These are phyloP conservation scores for Quercus berberidifolia DNA, from an alignment of 306 rosid genomes.

Conservation along the genomic window DNA sequence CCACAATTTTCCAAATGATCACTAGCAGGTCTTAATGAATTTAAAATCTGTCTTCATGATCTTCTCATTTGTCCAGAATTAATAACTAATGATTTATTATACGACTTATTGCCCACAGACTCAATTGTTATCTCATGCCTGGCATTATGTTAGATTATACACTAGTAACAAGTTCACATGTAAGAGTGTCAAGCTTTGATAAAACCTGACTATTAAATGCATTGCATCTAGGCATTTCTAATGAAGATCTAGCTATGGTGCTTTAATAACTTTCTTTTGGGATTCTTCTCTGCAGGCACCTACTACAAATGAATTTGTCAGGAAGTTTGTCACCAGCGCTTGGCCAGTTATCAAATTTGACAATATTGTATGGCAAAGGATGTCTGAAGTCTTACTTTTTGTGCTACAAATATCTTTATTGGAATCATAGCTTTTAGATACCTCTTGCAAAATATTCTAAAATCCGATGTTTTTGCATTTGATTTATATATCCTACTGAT, in stretches of 20 bases:
- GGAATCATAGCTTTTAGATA: background rate
- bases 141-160: background rate
- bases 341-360: constrained; percentile 35
- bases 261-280: background rate
- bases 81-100: background rate
- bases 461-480: background rate
- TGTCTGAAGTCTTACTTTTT: background rate
- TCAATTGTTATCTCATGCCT: background rate
- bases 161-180: background rate
- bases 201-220: background rate
- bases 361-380: constrained; percentile 32
- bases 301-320: constrained; percentile 30
- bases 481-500: constrained; percentile 10
- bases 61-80: background rate
- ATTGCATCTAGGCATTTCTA: background rate
- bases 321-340: constrained; percentile 48
- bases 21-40: background rate
- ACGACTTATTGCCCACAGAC: background rate
- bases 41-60: background rate
- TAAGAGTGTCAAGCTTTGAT: background rate
- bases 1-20: background rate
- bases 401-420: background rate
- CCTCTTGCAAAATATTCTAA: background rate
- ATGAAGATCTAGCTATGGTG: background rate
- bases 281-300: constrained; percentile 37